Base-by-base conservation (phyloP, 225 moss, liverwort and hornwort species). In the Marchantia paleacea region DNA sequence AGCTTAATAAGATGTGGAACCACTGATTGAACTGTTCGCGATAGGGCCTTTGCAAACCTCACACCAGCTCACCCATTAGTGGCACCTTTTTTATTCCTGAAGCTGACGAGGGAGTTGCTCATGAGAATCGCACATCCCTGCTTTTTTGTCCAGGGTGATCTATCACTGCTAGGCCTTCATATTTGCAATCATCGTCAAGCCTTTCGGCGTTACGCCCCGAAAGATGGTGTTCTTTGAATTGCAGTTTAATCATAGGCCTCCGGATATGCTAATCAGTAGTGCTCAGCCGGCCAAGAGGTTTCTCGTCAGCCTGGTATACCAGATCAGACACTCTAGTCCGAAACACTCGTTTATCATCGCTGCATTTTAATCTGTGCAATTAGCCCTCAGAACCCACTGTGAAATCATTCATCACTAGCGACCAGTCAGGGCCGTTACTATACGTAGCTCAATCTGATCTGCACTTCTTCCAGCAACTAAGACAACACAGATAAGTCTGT, bases 181-280 rank as follows among this genome's bases (percentile, higher is more conserved):
- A 69, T 16, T 28, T 11, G 79, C 79, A 79, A 70, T 54, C 47
- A 70, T 79, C 79, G 79, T 68, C 79, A 79, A 79, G 79, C 54
- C 52, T 79, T 71, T 79, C 70, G 53, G 79, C 79, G 20, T 79
- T 79, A 79, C 79, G 79, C 52, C 70, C 79, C 79, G 79, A 79
- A 79, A 79, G 79, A 79, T 79, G 79, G 79, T 79, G 69, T 69
- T 77, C 7, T 79, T 79, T 79, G 5, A 48, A 54, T 79, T 79
- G 79, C 79, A 26, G 20, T 79, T 47, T 69, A 53, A 79, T 79
- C 79, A 79, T 70, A 16, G 69, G 69, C 61, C 55, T 39, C 39
- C n/a, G n/a, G n/a, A 39, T 39, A 39, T 39, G 39, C 2, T 39
- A 39, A 39, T 39, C 5, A 39, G 5, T 39, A 20, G 12, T 9